These are phyloP conservation scores for Phytophthora colocasiae DNA, from an alignment of 352 stramenopile species.

Conservation along the genomic window DNA sequence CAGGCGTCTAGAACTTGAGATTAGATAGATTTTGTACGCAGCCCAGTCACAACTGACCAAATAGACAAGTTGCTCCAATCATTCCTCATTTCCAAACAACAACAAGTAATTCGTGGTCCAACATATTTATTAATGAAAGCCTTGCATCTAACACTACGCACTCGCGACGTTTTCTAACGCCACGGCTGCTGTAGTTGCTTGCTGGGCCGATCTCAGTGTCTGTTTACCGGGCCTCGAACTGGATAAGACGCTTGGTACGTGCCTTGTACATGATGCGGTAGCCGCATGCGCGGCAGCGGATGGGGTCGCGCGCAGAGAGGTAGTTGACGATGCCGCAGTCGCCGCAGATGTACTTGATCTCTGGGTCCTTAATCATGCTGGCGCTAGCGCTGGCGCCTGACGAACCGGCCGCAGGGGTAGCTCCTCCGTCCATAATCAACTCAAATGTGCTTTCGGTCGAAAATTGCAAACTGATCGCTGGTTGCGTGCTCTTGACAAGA, in stretches of 20 bases:
- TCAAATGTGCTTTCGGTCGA: conserved; percentile 9
- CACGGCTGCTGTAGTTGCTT: conserved; percentile 2
- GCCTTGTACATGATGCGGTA: conserved; percentile 99
- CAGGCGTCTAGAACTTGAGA: conserved; percentile 29
- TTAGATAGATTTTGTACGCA: conserved; percentile 36
- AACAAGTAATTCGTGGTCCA: conserved; percentile 12
- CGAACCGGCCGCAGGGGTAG: conserved; percentile 71
- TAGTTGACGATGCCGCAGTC: conserved; percentile 97
- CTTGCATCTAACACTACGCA: conserved; percentile 23
- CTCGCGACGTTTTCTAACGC: background rate
- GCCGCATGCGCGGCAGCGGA: conserved; percentile 96
- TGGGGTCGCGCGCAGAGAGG: conserved; percentile 95
- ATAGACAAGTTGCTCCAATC: conserved; percentile 26
- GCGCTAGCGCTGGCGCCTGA: conserved; percentile 51
- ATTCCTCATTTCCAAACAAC: background rate
- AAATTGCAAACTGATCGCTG: conserved; percentile 40
- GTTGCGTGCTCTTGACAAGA: conserved; percentile 4
- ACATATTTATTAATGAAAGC: conserved; percentile 45
- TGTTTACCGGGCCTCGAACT: conserved; percentile 90
- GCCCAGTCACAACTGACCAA: conserved; percentile 5
- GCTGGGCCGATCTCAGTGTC: conserved; percentile 1
- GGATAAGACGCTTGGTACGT: conserved; percentile 95
- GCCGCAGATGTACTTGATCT: conserved; percentile 98
- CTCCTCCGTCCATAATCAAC: conserved; percentile 76
- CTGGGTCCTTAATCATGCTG: conserved; percentile 81